These are phyloP conservation scores for Ananas comosus DNA, from an alignment of 176 grass and related monocot species.

Conservation along the genomic window DNA sequence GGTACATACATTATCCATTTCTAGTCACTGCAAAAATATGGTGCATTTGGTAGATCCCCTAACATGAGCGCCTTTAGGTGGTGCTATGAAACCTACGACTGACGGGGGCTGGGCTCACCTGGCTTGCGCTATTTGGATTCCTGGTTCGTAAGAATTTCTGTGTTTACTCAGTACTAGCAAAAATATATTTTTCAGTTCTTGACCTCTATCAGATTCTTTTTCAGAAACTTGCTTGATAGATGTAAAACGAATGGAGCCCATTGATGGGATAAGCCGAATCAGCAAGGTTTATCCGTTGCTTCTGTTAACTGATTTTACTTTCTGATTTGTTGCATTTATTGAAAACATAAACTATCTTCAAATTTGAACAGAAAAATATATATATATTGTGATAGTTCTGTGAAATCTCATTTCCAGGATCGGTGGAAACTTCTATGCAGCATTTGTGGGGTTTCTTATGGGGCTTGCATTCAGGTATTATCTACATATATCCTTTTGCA, in stretches of 20 bases:
- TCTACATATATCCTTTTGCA: background rate
- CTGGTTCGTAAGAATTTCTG: slow-evolving; percentile 35
- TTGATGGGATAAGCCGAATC: slow-evolving; percentile 93
- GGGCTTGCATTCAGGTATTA: slow-evolving; percentile 94
- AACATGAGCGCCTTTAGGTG: slow-evolving; percentile 38
- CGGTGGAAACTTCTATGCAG: slow-evolving; percentile 99
- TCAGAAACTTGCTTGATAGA: slow-evolving; percentile 94
- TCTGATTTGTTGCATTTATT: slow-evolving; percentile 5
- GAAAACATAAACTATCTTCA: background rate
- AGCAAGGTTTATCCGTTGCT: slow-evolving; percentile 53
- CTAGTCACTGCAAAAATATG: background rate
- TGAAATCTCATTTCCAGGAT: slow-evolving; percentile 46
- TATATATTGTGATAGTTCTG: background rate
- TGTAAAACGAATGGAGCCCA: slow-evolving; percentile 97
- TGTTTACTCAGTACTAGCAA: background rate
- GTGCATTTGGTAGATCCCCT: background rate
- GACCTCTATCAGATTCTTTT: slow-evolving; percentile 19
- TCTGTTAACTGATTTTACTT: slow-evolving; percentile 16
- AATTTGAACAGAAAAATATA: background rate
- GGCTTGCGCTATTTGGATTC: slow-evolving; percentile 97
- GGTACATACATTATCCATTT: slow-evolving; percentile 33
- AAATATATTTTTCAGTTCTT: slow-evolving; percentile 24
- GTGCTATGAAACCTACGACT: slow-evolving; percentile 98
- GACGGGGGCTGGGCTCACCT: slow-evolving; percentile 96
- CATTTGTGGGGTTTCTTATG: slow-evolving; percentile 94